phyloP scores from a whole-genome alignment of 768 basidiomycete species.

The Auriscalpium orientale region DNA sequence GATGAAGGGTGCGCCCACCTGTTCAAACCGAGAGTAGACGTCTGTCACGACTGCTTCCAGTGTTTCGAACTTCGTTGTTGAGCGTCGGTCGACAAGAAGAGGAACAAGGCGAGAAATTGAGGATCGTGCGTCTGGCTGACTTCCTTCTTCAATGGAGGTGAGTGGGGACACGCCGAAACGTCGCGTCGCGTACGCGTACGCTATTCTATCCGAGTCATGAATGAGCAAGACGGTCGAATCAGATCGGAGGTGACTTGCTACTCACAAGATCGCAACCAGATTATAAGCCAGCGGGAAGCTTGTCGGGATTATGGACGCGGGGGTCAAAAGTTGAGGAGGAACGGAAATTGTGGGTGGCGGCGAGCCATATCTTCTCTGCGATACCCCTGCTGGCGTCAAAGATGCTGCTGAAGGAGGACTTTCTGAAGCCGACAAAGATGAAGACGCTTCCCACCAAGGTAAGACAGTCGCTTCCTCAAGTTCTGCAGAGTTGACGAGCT shows the following conservation, averaged over 20 bases:
- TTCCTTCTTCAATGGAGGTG: slow-evolving; percentile 26
- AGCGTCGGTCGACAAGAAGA: slow-evolving; percentile 55
- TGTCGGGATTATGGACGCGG: slow-evolving; percentile 23
- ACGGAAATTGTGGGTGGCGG: slow-evolving; percentile 38
- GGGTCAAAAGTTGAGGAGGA: slow-evolving; percentile 35
- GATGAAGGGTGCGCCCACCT: slow-evolving; percentile 30
- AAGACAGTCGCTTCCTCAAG: slow-evolving; percentile 38
- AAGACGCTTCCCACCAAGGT: slow-evolving; percentile 68
- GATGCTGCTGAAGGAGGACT: not conserved
- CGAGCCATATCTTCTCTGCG: slow-evolving; percentile 22
- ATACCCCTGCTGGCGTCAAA: not conserved
- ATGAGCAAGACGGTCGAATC: not conserved
- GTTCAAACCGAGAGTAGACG: slow-evolving; percentile 55
- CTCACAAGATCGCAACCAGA: slow-evolving; percentile 59
- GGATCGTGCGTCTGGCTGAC: slow-evolving; percentile 35
- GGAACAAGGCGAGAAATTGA: slow-evolving; percentile 50
- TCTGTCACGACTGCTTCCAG: slow-evolving; percentile 50
- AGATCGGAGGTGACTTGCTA: slow-evolving; percentile 4
- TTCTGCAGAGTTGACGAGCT: slow-evolving; percentile 51
- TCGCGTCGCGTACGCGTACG: slow-evolving; percentile 63
- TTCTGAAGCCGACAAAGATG: not conserved
- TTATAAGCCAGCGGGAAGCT: slow-evolving; percentile 52
- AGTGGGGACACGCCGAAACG: slow-evolving; percentile 55
- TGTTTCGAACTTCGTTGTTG: slow-evolving; percentile 43
- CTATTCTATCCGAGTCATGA: slow-evolving; percentile 36